Base-by-base conservation (phyloP, 169 alveolate genomes). In the Plasmodium adleri region DNA sequence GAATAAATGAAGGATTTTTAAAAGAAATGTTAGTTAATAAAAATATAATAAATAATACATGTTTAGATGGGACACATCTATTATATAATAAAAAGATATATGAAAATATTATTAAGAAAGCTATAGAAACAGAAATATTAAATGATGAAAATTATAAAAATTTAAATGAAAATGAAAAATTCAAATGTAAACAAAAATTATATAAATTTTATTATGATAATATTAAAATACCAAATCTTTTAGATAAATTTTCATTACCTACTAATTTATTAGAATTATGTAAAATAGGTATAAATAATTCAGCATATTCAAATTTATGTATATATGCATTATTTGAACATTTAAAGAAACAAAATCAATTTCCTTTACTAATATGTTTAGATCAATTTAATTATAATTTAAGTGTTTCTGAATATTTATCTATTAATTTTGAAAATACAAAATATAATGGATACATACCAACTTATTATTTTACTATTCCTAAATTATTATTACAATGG, bases 381-480 rank as follows among this genome's bases (percentile, higher is more conserved):
- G 96, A 93, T 87, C 78, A 67, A 39, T 49, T 58, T 59, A 76
- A 71, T 54, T 58, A 24, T 56, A 50, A 50, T 58, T 91, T 94
- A 63, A 91, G 95, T 26, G 95, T 90, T 4, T 94, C 96, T 20
- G 96, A 94, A 86, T 94, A 94, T 58, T 68, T 94, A 8, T 94
- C 96, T 15, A 92, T 94, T 58, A 92, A 94, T 85, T 94, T 92
- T 67, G 95, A 94, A 78, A 86, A 86, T 74, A 94, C 96, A 12
- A 92, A 92, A 89, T 94, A 88, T 83, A 88, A 91, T 80, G 96
- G 96, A 13, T 94, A 94, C 89, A 94, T 94, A 20, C 96, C 96
- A 8, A 91, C 95, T 45, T 94, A 94, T 88, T 93, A 94, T 71
- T 92, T 94, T 26, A 87, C 95, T 28, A 94, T 94, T 89, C 96